phyloP scores from a whole-genome alignment of 163 green algal species.

The Coccomyxa subellipsoidea region DNA sequence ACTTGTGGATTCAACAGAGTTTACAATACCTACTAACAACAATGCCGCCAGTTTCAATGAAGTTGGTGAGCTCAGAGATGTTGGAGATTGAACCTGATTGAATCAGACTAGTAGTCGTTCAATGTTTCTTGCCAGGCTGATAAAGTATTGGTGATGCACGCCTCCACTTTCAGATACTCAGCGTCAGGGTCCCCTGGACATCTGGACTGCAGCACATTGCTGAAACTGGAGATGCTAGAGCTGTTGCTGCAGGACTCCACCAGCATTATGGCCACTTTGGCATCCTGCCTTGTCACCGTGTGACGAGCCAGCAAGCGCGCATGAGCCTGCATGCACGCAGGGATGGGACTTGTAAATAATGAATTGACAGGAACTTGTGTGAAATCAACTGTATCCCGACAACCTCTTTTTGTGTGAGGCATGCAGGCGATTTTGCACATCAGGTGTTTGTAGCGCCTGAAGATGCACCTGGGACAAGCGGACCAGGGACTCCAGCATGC shows the following conservation, averaged over 20 bases:
- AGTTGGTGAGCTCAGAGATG: no score
- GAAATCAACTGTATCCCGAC: no score
- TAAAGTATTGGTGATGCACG: not conserved
- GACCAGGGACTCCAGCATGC: conserved; percentile 85
- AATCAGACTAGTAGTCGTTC: not conserved
- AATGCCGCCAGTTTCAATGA: no score
- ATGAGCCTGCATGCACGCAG: conserved; percentile 61
- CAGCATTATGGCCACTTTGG: conserved; percentile 10
- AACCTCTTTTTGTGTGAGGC: no score
- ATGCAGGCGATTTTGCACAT: no score
- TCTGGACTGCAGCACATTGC: not conserved
- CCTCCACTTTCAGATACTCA: not conserved
- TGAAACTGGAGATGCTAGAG: not conserved
- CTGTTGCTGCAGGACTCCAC: not conserved
- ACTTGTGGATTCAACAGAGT: no score
- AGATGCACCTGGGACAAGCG: conserved; percentile 67
- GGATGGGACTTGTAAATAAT: not conserved
- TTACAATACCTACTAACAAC: no score
- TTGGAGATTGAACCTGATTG: no score
- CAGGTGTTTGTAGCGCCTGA: no score
- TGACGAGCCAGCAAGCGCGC: conserved; percentile 55
- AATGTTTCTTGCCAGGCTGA: not conserved
- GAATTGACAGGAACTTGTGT: no score
- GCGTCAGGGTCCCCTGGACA: not conserved
- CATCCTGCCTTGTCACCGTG: conserved; percentile 20